Conservation (phyloP, 495 filamentous ascomycete genomes). For the Copromyces sp. region DNA sequence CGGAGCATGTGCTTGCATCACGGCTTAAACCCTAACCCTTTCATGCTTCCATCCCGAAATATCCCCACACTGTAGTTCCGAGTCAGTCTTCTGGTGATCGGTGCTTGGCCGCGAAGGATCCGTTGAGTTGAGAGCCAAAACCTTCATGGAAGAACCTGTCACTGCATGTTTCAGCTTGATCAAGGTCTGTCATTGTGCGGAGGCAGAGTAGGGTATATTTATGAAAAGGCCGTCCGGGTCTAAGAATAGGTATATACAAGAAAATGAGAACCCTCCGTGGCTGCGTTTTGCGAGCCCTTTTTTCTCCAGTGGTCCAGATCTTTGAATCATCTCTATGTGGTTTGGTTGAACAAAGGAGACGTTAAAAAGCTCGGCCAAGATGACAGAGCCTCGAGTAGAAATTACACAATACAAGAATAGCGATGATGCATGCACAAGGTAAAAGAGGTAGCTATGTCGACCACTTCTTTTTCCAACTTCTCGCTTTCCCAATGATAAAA, state of each 20-base stretch:
- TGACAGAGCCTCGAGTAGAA: slow-evolving; percentile 15
- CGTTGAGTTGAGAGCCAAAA: neutral
- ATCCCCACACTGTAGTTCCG: neutral
- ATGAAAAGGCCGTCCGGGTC: neutral
- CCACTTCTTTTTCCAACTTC: neutral
- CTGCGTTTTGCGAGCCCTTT: neutral
- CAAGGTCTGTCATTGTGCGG: neutral
- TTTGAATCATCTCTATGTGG: neutral
- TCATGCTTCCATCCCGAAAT: neutral
- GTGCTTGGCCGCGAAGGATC: neutral
- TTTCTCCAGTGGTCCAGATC: neutral
- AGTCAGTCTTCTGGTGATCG: neutral
- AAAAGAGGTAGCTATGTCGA: neutral
- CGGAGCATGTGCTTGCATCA: neutral
- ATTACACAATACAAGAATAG: slow-evolving; percentile 35
- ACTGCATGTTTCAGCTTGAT: neutral
- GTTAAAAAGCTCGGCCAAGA: neutral
- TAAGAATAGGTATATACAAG: neutral
- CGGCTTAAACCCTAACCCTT: neutral
- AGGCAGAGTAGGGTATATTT: neutral
- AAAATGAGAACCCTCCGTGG: neutral
- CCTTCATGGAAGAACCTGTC: neutral
- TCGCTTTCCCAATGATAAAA: slow-evolving; percentile 3
- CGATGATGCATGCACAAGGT: neutral
- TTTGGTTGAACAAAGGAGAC: neutral